A percentile compares a stretch with the other conserved stretches of the same genome.
phyloP scores from a whole-genome alignment of 2,329 filamentous ascomycete genomes.

The Neofusicoccum ribis region DNA sequence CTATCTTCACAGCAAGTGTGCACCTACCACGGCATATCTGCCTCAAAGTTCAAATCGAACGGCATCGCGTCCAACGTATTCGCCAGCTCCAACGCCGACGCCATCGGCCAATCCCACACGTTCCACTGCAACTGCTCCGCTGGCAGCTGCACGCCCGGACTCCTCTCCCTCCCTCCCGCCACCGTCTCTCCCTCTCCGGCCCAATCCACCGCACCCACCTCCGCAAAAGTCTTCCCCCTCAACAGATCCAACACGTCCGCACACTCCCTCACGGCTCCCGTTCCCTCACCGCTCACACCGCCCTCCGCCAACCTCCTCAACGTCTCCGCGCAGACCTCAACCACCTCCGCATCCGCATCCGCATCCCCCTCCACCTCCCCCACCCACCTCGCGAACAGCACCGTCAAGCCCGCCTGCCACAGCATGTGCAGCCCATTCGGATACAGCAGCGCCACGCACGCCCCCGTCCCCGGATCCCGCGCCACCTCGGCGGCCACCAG shows the following conservation, averaged over 20 bases:
- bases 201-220: neutral
- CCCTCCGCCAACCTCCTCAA: neutral
- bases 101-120: neutral
- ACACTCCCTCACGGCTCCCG: neutral
- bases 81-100: neutral
- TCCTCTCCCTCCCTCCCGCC: neutral
- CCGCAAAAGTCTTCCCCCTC: neutral
- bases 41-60: neutral
- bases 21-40: neutral
- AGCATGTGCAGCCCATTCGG: neutral
- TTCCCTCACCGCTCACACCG: neutral
- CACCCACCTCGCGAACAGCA: neutral
- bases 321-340: neutral
- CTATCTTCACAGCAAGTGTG: too few species aligned
- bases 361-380: too few species aligned
- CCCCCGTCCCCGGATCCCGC: neutral
- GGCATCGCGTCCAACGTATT: neutral
- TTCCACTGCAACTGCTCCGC: neutral
- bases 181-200: neutral
- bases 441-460: neutral
- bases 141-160: neutral
- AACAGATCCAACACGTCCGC: neutral
- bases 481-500: neutral
- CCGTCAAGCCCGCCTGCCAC: neutral
- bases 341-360: neutral